phyloP scores from a whole-genome alignment of 192 early-diverging fungal species.

The Coemansia sp. region DNA sequence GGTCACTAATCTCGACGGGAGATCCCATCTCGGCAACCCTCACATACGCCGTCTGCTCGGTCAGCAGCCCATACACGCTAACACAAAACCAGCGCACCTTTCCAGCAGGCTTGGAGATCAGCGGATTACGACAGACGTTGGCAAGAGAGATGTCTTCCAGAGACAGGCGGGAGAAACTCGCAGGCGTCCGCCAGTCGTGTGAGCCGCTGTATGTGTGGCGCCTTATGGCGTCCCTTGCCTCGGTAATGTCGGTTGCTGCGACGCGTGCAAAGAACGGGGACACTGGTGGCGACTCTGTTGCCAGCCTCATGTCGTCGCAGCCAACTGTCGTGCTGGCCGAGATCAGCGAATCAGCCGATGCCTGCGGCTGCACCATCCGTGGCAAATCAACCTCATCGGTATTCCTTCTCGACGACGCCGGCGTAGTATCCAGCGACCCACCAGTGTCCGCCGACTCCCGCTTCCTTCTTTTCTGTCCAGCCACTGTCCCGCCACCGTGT shows the following conservation, averaged over 20 bases:
- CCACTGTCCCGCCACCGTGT: too few relatives aligned
- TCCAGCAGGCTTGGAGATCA: too few relatives aligned
- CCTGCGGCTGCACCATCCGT: conserved; percentile 11
- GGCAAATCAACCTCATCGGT: conserved; percentile 28
- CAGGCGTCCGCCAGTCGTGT: too few relatives aligned
- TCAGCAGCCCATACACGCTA: conserved; percentile 10
- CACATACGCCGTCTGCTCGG: not conserved
- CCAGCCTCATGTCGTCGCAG: conserved; percentile 3
- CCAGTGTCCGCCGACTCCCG: not conserved
- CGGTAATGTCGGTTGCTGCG: conserved; percentile 6
- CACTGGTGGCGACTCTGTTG: conserved; percentile 31
- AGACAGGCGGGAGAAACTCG: too few relatives aligned
- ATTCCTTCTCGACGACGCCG: conserved; percentile 36
- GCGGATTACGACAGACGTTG: not conserved
- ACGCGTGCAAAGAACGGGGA: conserved; percentile 27
- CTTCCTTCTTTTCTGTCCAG: too few relatives aligned
- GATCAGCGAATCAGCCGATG: not conserved
- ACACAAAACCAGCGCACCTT: conserved; percentile 10
- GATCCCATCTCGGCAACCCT: not conserved
- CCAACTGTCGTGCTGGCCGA: not conserved
- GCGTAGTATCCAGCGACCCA: conserved; percentile 38
- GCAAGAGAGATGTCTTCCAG: not conserved
- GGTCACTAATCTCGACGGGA: not conserved
- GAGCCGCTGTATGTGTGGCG: not conserved
- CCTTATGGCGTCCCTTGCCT: conserved; percentile 8